A percentile compares a stretch with the other conserved stretches of the same genome.
Conservation (phyloP, 345 rosid species). For the Crucihimalaya himalaica region DNA sequence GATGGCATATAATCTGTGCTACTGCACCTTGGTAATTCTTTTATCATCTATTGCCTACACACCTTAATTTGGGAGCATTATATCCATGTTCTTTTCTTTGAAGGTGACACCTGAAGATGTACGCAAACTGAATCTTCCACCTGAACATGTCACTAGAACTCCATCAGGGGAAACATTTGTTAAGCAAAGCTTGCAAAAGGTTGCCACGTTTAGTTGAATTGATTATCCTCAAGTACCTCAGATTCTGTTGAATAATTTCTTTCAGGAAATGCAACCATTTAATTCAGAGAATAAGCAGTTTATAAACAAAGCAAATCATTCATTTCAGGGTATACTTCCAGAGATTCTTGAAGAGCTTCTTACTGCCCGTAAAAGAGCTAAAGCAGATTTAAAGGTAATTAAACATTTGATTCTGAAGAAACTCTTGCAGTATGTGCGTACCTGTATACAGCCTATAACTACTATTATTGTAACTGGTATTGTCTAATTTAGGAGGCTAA, state of each 20-base stretch:
- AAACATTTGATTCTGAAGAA: slow-evolving; percentile 12
- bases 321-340: slow-evolving; percentile 91
- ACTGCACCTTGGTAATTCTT: slow-evolving; percentile 81
- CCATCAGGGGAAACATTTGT: slow-evolving; percentile 96
- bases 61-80: slow-evolving; percentile 23
- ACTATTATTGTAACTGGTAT: slow-evolving; percentile 12
- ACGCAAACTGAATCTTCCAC: slow-evolving; percentile 78
- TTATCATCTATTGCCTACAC: not conserved
- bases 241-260: slow-evolving; percentile 6
- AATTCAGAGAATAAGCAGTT: not conserved
- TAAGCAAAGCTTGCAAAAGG: slow-evolving; percentile 86
- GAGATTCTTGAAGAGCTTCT: slow-evolving; percentile 97
- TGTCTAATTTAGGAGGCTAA: slow-evolving; percentile 73
- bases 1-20: slow-evolving; percentile 99
- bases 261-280: slow-evolving; percentile 13
- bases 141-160: slow-evolving; percentile 80
- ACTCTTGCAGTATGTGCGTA: slow-evolving; percentile 11
- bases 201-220: slow-evolving; percentile 25
- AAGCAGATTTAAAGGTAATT: slow-evolving; percentile 87
- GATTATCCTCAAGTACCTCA: not conserved
- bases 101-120: slow-evolving; percentile 92
- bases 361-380: slow-evolving; percentile 93
- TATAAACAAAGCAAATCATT: slow-evolving; percentile 9
- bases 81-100: slow-evolving; percentile 31
- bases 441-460: slow-evolving; percentile 14